These are phyloP conservation scores for Cytospora chrysosperma DNA, from an alignment of 2,329 filamentous ascomycete species.

Conservation along the genomic window DNA sequence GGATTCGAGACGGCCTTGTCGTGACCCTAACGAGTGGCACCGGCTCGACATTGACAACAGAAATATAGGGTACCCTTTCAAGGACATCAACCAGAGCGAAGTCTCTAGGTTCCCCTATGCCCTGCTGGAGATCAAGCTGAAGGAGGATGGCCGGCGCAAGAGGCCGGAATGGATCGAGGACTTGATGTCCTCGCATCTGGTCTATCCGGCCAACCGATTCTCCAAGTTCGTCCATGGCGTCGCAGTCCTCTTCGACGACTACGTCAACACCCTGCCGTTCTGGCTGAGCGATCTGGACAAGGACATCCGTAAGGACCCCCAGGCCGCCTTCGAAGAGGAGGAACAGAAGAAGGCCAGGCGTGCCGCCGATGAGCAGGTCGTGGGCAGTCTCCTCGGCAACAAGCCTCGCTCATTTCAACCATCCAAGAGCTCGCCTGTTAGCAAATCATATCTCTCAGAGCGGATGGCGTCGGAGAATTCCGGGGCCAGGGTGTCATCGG, in stretches of 20 bases:
- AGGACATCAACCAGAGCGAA: constrained; percentile 83
- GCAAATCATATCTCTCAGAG: constrained; percentile 63
- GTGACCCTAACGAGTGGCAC: constrained; percentile 88
- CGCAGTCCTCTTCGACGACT: constrained; percentile 87
- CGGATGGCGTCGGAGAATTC: constrained; percentile 38
- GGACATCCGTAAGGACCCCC: constrained; percentile 91
- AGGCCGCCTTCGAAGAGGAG: constrained; percentile 86
- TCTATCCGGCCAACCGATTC: constrained; percentile 85
- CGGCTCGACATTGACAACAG: constrained; percentile 82
- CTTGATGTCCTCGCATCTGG: constrained; percentile 86
- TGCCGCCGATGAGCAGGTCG: constrained; percentile 82
- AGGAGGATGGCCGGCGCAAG: constrained; percentile 63
- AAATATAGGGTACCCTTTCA: constrained; percentile 84
- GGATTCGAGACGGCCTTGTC: constrained; percentile 80
- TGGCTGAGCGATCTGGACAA: constrained; percentile 91
- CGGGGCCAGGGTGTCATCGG: constrained; percentile 22
- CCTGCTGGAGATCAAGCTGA: constrained; percentile 88
- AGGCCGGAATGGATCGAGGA: constrained; percentile 86
- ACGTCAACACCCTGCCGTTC: constrained; percentile 94
- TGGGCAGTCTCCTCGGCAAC: constrained; percentile 79
- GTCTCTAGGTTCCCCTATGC: constrained; percentile 88
- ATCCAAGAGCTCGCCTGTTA: constrained; percentile 64
- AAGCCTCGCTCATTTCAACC: constrained; percentile 56
- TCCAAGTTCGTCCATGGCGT: constrained; percentile 97
- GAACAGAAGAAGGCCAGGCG: constrained; percentile 78